These are phyloP conservation scores for Leonotis leonurus DNA, from an alignment of 257 asterid species.

Conservation along the genomic window DNA sequence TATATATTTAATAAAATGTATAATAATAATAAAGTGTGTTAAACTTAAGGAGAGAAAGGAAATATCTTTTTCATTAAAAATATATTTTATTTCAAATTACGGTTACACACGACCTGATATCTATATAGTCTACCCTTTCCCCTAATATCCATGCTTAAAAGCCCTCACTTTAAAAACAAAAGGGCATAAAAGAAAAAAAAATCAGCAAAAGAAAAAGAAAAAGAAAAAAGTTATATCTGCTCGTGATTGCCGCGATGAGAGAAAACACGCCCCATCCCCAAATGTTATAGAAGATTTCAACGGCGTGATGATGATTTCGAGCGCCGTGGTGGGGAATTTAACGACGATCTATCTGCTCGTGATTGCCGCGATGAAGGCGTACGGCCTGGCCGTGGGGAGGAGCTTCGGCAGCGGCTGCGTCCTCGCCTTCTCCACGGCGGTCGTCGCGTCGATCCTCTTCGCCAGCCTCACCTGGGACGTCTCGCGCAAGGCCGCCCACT, in stretches of 20 bases:
- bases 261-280: not conserved
- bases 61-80: no score
- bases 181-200: not conserved
- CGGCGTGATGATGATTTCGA: conserved; percentile 67
- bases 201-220: not conserved
- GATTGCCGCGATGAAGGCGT: conserved; percentile 68
- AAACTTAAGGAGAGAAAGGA: no score
- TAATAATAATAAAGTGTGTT: no score
- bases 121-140: no score
- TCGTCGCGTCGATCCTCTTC: conserved; percentile 45
- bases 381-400: conserved; percentile 62
- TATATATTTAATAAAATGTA: no score
- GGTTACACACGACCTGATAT: no score
- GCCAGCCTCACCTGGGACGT: conserved; percentile 70
- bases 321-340: conserved; percentile 67
- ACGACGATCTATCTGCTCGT: conserved; percentile 52
- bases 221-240: not conserved
- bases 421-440: conserved; percentile 61
- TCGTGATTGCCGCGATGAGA: not conserved
- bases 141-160: not conserved
- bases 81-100: no score
- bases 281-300: conserved; percentile 14
- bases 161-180: not conserved
- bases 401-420: conserved; percentile 62
- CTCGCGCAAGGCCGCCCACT: conserved; percentile 64